Conservation (phyloP, 768 basidiomycete species). For the Hygrocybe punicea region DNA sequence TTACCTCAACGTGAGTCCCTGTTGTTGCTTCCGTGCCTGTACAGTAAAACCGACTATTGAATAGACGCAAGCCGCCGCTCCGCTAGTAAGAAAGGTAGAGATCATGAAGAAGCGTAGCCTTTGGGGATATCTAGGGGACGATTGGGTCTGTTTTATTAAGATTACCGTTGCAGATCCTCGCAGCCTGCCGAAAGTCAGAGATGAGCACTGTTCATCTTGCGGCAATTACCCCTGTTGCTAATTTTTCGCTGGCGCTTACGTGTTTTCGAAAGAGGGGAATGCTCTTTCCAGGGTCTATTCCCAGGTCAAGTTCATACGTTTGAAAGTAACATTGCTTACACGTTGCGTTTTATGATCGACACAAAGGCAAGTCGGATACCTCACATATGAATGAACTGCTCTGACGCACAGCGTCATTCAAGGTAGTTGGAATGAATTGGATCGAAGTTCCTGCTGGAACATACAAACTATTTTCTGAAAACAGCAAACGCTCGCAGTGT, state of each 20-base stretch:
- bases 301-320: conserved; percentile 60
- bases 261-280: conserved; percentile 72
- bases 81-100: conserved; percentile 50
- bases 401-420: conserved; percentile 2
- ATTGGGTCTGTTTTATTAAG: conserved; percentile 77
- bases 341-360: conserved; percentile 96
- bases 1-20: conserved; percentile 67
- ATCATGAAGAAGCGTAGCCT: conserved; percentile 66
- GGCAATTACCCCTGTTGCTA: conserved; percentile 11
- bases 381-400: background rate
- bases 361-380: conserved; percentile 57
- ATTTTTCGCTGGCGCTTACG: conserved; percentile 38
- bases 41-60: background rate
- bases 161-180: conserved; percentile 71
- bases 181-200: conserved; percentile 83
- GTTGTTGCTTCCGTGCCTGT: background rate
- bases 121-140: conserved; percentile 88
- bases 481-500: conserved; percentile 70
- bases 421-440: conserved; percentile 99
- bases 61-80: conserved; percentile 34
- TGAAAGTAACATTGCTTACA: conserved; percentile 92
- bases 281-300: conserved; percentile 61
- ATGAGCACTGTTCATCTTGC: conserved; percentile 51
- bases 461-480: conserved; percentile 60
- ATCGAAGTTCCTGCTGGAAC: conserved; percentile 85